Percentiles rank a stretch among this genome's conserved stretches.
Evolutionary conservation across 2,329 filamentous ascomycete genomes (phyloP).

Genomic region (Pseudogymnoascus sp.): DNA sequence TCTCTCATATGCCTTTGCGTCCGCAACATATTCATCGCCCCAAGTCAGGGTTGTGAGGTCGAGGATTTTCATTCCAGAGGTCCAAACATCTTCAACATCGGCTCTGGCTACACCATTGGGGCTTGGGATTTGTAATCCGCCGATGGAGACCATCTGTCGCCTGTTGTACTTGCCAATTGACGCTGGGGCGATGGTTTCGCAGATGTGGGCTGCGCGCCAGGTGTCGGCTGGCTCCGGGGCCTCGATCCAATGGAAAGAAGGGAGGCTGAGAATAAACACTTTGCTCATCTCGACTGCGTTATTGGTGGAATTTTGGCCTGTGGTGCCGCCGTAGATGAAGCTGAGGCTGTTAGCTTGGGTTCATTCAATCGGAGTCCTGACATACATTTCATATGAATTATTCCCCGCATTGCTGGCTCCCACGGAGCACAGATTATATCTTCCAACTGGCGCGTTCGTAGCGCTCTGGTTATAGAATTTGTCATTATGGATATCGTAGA

Average conservation of each 20-base stretch:
- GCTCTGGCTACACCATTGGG: not conserved
- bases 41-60: conserved; percentile 16
- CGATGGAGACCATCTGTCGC: conserved; percentile 16
- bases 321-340: conserved; percentile 10
- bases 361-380: not conserved
- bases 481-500: conserved; percentile 12
- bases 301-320: not conserved
- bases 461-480: conserved; percentile 12
- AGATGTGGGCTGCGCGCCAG: conserved; percentile 12
- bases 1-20: conserved; percentile 11
- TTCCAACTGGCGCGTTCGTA: conserved; percentile 4
- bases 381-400: conserved; percentile 14
- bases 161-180: not conserved
- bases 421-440: conserved; percentile 9
- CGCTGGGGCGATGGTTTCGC: conserved; percentile 12
- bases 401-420: conserved; percentile 5
- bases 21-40: conserved; percentile 11
- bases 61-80: conserved; percentile 14
- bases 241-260: conserved; percentile 18
- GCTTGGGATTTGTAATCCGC: conserved; percentile 9
- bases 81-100: not conserved
- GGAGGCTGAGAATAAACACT: conserved; percentile 18
- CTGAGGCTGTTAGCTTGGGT: conserved; percentile 2
- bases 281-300: conserved; percentile 4
- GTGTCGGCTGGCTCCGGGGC: conserved; percentile 6